Percentiles rank a stretch among this genome's conserved stretches.
These are phyloP conservation scores for Trichosanthes truncata DNA, from an alignment of 306 rosid genomes.

Conservation along the genomic window DNA sequence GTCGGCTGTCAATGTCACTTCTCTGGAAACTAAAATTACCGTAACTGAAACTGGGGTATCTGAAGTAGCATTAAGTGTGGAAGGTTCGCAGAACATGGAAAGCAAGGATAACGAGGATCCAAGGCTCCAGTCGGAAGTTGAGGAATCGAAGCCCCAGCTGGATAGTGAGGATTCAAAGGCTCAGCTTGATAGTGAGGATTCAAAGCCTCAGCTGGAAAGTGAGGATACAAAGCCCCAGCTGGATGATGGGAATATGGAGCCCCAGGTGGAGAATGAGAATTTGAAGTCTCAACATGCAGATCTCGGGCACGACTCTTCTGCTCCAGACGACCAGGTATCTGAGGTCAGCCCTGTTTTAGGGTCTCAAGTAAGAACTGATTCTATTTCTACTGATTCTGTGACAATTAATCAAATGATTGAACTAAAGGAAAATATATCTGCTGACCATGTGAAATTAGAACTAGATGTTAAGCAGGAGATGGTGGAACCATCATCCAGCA, in stretches of 20 bases:
- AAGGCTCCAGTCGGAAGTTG: background rate
- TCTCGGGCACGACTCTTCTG: slow-evolving; percentile 42
- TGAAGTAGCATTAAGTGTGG: slow-evolving; percentile 25
- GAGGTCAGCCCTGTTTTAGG: slow-evolving; percentile 98
- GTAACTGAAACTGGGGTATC: slow-evolving; percentile 32
- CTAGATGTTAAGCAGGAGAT: slow-evolving; percentile 90
- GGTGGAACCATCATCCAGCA: slow-evolving; percentile 91
- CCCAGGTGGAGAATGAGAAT: slow-evolving; percentile 41
- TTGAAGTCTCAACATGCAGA: slow-evolving; percentile 36
- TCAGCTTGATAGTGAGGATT: slow-evolving; percentile 13
- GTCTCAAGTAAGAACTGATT: slow-evolving; percentile 95
- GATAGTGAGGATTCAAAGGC: background rate
- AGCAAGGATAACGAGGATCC: slow-evolving; percentile 14
- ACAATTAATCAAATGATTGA: slow-evolving; percentile 98
- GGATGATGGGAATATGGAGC: slow-evolving; percentile 31
- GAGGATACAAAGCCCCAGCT: slow-evolving; percentile 29
- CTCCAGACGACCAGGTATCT: slow-evolving; percentile 86
- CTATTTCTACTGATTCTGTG: slow-evolving; percentile 97
- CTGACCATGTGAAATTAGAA: slow-evolving; percentile 98
- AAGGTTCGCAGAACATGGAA: slow-evolving; percentile 25
- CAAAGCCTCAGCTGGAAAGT: slow-evolving; percentile 16
- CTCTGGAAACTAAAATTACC: slow-evolving; percentile 24
- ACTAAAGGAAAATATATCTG: slow-evolving; percentile 97
- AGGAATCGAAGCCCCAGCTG: background rate
- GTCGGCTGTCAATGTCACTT: slow-evolving; percentile 15